Conservation (phyloP, 2,329 filamentous ascomycete genomes). For the Exophiala bonariae region DNA sequence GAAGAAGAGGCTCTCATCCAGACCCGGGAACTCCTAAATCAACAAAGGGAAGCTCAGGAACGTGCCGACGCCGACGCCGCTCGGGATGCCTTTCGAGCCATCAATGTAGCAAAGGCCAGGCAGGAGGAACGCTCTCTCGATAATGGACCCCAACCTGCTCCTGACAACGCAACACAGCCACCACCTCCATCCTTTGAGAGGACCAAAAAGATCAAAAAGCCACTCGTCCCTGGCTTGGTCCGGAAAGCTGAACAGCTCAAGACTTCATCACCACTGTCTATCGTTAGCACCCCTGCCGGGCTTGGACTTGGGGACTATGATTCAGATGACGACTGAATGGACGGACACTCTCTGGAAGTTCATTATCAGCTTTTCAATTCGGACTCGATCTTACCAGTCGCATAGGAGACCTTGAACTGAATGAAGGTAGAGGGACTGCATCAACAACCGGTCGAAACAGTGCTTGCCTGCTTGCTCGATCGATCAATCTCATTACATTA, state of each 20-base stretch:
- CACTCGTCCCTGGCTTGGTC: conserved; percentile 70
- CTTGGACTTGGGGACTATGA: conserved; percentile 26
- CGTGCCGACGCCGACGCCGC: conserved; percentile 82
- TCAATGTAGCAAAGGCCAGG: conserved; percentile 55
- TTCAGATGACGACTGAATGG: conserved; percentile 27
- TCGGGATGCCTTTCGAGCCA: conserved; percentile 70
- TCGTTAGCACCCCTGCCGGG: conserved; percentile 2
- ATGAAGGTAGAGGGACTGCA: too few species aligned
- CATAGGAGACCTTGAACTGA: too few species aligned
- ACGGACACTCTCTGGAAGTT: too few species aligned
- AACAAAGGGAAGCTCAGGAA: conserved; percentile 67
- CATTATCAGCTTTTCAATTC: too few species aligned
- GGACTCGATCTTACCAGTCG: too few species aligned
- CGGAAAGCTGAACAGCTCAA: conserved; percentile 61
- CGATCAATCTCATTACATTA: background rate
- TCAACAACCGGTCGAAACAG: too few species aligned
- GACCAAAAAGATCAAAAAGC: conserved; percentile 83
- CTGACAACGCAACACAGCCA: conserved; percentile 19
- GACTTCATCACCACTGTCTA: background rate
- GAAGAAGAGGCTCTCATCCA: conserved; percentile 58
- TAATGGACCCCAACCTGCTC: conserved; percentile 34
- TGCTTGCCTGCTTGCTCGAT: too few species aligned
- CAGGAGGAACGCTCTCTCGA: conserved; percentile 42
- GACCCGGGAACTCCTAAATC: conserved; percentile 56
- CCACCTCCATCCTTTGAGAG: conserved; percentile 67